phyloP scores from a whole-genome alignment of 352 stramenopile species.

The Aphanomyces cochlioides region DNA sequence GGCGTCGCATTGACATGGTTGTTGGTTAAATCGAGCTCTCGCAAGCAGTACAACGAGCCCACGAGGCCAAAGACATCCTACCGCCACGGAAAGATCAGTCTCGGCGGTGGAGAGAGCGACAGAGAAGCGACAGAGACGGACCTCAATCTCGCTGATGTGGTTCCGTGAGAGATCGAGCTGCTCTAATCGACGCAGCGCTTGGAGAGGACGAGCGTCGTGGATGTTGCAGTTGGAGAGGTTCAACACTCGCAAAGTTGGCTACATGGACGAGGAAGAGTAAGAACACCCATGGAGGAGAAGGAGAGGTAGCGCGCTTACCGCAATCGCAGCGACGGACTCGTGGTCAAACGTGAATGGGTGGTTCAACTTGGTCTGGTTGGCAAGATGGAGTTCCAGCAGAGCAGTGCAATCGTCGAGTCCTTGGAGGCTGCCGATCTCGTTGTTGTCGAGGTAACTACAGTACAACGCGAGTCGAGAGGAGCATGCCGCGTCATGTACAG shows the following conservation, averaged over 20 bases:
- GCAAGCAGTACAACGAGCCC: constrained; percentile 41
- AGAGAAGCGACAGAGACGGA: neutral
- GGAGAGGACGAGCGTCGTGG: constrained; percentile 33
- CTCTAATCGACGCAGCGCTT: constrained; percentile 44
- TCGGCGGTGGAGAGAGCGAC: too few species aligned
- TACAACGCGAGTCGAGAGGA: neutral
- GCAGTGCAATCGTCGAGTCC: constrained; percentile 41
- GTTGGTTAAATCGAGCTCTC: constrained; percentile 54
- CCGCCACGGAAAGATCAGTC: constrained; percentile 25
- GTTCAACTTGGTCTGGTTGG: constrained; percentile 47
- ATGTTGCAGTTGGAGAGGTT: constrained; percentile 63
- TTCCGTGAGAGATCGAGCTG: constrained; percentile 67
- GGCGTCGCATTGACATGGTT: constrained; percentile 51
- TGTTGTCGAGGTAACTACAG: constrained; percentile 49
- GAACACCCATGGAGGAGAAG: neutral
- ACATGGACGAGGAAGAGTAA: neutral
- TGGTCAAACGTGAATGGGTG: constrained; percentile 49
- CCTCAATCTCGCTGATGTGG: constrained; percentile 50
- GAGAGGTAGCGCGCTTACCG: constrained; percentile 34
- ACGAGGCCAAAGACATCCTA: constrained; percentile 68
- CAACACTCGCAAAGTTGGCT: constrained; percentile 55
- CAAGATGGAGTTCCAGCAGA: constrained; percentile 64
- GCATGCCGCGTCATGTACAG: constrained; percentile 32
- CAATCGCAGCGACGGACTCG: constrained; percentile 41
- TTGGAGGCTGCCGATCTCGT: constrained; percentile 56